Base-by-base conservation (phyloP, 1,284 basidiomycete species). In the Cryptococcus neoformans region DNA sequence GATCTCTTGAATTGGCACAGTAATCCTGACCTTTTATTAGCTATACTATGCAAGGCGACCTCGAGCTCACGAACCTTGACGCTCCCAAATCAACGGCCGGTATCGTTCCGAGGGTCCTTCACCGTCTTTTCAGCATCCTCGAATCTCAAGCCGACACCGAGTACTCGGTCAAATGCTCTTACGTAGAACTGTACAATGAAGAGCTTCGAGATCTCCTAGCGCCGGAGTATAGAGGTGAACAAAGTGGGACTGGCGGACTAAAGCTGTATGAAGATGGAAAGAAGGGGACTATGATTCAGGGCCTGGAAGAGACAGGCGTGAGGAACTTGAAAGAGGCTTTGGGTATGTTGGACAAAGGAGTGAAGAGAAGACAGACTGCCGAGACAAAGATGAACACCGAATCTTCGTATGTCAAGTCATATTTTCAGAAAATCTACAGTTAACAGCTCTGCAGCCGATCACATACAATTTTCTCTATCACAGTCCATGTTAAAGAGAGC, bases 101-200 rank as follows among this genome's bases (percentile, higher is more conserved):
- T 53, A 95, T 99, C 84, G 93, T 99, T 61, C 96, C 96, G n/a
- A 88, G 96, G 39, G 92, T 88, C 1, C 83, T 99, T 6, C 93
- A 96, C 73, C 87, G 89, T 34, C 84, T 99, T 2, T 99, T 99
- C 72, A 86, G 91, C 58, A 84, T 90, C 51, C 85, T 99, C 7
- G 92, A 96, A 67, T 81, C 83, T 6, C 84, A 84, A 0, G 81
- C 83, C 10, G 77, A 85, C 35, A 62, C 73, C 12, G 96, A 99
- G 70, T 99, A 88, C 73, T 89, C 90, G 63, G 93, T 99, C 72
- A 93, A 92, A 69, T 86, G 96, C 55, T 95, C 92, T 0, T 98
- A 88, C 73, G 84, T 99, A 55, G 96, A 99, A 73, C 83, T 99
- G n/a, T 99, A 99, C 79, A 99, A 99, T 72, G 96, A 99, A 78